phyloP scores from a whole-genome alignment of 192 early-diverging fungal species.

The Backusella mclennaniae region DNA sequence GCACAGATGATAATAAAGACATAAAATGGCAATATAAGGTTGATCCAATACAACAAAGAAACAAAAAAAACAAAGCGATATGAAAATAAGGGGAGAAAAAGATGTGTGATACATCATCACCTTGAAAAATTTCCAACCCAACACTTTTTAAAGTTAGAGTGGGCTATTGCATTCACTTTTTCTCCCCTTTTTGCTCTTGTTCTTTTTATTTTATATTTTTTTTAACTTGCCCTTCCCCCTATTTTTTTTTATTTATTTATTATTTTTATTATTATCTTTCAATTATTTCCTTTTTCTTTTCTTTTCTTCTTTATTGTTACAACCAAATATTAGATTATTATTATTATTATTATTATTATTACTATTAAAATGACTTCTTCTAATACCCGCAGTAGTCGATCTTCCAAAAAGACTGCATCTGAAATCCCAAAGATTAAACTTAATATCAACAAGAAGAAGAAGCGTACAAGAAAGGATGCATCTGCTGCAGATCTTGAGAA shows the following conservation, averaged over 20 bases:
- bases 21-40: neutral
- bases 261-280: neutral
- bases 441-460: constrained; percentile 1
- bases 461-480: neutral
- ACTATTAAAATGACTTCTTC: constrained; percentile 10
- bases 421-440: neutral
- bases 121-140: neutral
- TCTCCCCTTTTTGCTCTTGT: constrained; percentile 4
- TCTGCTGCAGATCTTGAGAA: neutral
- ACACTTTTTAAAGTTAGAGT: constrained; percentile 9
- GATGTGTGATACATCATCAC: neutral
- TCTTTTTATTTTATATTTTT: neutral
- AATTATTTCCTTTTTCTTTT: neutral
- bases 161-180: constrained; percentile 2
- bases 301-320: neutral
- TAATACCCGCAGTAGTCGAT: constrained; percentile 15
- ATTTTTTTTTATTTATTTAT: neutral
- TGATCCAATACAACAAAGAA: neutral
- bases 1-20: neutral
- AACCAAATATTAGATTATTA: neutral
- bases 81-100: neutral
- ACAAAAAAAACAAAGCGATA: neutral
- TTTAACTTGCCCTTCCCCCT: neutral
- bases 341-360: neutral
- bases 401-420: neutral